Evolutionary conservation across 2,329 filamentous ascomycete genomes (phyloP).

Genomic region (Phialophora tarda): DNA sequence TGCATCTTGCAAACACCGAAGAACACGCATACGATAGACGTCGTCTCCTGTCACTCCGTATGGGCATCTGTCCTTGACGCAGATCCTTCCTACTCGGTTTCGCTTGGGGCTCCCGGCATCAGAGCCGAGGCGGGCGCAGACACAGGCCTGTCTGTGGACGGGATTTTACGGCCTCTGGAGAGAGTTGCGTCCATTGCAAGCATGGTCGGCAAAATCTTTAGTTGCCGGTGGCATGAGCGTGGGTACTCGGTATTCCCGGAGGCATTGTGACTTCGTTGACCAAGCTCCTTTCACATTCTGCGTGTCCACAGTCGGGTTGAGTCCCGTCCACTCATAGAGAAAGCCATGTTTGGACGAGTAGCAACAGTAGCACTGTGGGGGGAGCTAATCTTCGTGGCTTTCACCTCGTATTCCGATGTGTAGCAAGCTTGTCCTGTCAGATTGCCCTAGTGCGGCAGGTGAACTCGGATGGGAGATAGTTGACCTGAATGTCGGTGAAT

Average conservation of each 20-base stretch:
- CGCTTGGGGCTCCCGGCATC: not conserved
- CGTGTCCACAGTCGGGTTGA: not conserved
- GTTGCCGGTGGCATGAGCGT: too few relatives aligned
- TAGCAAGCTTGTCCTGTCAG: not conserved
- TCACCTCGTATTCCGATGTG: not conserved
- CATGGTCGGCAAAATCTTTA: not conserved
- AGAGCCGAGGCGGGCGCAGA: not conserved
- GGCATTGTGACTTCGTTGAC: not conserved
- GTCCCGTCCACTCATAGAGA: not conserved
- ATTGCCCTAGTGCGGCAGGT: not conserved
- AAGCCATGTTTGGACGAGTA: not conserved
- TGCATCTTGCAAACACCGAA: not conserved
- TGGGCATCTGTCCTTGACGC: not conserved
- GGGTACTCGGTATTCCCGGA: not conserved
- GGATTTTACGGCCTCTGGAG: not conserved
- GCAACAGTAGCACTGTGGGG: not conserved
- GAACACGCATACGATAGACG: not conserved
- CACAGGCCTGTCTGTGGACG: not conserved
- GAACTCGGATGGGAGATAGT: not conserved
- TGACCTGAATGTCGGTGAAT: not conserved
- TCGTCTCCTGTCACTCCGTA: not conserved
- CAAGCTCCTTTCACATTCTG: not conserved
- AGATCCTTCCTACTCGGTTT: not conserved
- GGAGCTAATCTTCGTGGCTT: not conserved
- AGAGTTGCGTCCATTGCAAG: not conserved